Conservation (phyloP, 371 early-diverging fungal species). For the Homolaphlyctis polyrhiza region DNA sequence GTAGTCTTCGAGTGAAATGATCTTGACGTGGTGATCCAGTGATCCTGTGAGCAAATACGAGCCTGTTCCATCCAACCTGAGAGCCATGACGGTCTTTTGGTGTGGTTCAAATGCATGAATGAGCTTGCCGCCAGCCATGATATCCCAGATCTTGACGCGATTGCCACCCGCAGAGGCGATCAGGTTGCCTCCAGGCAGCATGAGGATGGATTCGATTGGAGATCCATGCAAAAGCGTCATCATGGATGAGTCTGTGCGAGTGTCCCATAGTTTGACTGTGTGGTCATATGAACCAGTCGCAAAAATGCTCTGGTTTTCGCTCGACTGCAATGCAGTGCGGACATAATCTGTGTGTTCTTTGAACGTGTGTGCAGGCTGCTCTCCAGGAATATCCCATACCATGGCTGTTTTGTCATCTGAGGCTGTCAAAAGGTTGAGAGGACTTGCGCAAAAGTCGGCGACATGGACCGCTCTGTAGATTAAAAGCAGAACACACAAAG, state of each 20-base stretch:
- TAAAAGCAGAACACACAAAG: no score
- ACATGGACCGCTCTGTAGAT: conserved; percentile 79
- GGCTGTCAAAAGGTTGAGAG: conserved; percentile 75
- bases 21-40: conserved; percentile 92
- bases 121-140: conserved; percentile 71
- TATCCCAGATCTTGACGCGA: conserved; percentile 82
- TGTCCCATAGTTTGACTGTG: conserved; percentile 88
- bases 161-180: conserved; percentile 66
- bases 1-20: conserved; percentile 80
- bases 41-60: conserved; percentile 83
- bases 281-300: conserved; percentile 93
- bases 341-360: conserved; percentile 87
- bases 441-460: conserved; percentile 71
- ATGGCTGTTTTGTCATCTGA: conserved; percentile 89
- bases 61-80: conserved; percentile 72
- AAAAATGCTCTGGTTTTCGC: conserved; percentile 74
- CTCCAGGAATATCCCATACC: conserved; percentile 89
- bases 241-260: conserved; percentile 62
- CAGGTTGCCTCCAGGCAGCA: conserved; percentile 80
- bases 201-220: conserved; percentile 83
- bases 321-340: conserved; percentile 64
- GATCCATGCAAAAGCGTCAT: conserved; percentile 79
- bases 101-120: conserved; percentile 77
- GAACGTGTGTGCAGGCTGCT: conserved; percentile 66
- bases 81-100: conserved; percentile 89